phyloP scores from a whole-genome alignment of 2,329 filamentous ascomycete species.

The Colletotrichum tabaci region DNA sequence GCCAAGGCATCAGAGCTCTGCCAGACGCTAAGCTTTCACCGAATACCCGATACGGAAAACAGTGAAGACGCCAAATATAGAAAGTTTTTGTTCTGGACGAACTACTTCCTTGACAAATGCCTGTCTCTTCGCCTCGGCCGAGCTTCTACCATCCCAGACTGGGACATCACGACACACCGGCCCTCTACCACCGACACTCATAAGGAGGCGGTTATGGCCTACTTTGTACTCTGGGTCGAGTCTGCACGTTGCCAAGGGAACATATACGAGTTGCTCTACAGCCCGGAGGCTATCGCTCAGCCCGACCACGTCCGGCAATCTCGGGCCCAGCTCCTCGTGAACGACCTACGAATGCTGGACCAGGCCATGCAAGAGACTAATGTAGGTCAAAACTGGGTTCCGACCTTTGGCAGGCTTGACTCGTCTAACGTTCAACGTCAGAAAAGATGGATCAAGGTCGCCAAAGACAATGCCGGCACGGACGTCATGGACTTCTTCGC shows the following conservation, averaged over 20 bases:
- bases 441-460: slow-evolving; percentile 42
- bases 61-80: slow-evolving; percentile 49
- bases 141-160: slow-evolving; percentile 68
- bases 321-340: slow-evolving; percentile 50
- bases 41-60: slow-evolving; percentile 47
- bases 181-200: slow-evolving; percentile 51
- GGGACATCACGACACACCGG: slow-evolving; percentile 64
- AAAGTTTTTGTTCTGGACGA: slow-evolving; percentile 68
- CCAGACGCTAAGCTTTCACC: slow-evolving; percentile 51
- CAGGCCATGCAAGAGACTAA: slow-evolving; percentile 44
- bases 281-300: slow-evolving; percentile 55
- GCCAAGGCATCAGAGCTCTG: slow-evolving; percentile 51
- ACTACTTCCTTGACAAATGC: slow-evolving; percentile 70
- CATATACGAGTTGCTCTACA: slow-evolving; percentile 70
- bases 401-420: background rate
- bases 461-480: slow-evolving; percentile 33
- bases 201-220: slow-evolving; percentile 46
- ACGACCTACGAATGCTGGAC: slow-evolving; percentile 51
- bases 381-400: slow-evolving; percentile 18
- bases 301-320: slow-evolving; percentile 50
- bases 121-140: slow-evolving; percentile 69
- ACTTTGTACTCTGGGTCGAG: slow-evolving; percentile 63
- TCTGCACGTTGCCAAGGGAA: slow-evolving; percentile 67
- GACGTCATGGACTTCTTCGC: slow-evolving; percentile 53
- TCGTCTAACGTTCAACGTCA: background rate